phyloP scores from a whole-genome alignment of 73 alveolate species.

The Blepharisma stoltei region DNA sequence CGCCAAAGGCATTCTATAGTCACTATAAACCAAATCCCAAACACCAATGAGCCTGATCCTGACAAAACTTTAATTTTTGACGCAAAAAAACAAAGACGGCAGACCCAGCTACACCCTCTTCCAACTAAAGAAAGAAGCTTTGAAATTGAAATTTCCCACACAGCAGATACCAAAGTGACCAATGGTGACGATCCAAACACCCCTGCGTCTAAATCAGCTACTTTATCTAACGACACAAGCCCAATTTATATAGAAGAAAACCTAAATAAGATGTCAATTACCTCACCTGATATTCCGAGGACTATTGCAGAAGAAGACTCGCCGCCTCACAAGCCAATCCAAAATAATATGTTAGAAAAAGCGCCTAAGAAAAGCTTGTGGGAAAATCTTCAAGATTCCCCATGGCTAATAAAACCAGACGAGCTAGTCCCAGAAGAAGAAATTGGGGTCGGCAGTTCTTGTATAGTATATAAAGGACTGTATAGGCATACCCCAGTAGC shows the following conservation, averaged over 20 bases:
- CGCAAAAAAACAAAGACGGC: too few species aligned
- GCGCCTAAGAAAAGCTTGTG: not conserved
- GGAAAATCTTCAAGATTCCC: not conserved
- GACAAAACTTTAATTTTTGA: too few species aligned
- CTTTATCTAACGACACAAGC: too few species aligned
- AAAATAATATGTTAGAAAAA: not conserved
- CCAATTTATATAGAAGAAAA: too few species aligned
- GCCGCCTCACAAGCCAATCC: not conserved
- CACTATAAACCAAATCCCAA: not conserved
- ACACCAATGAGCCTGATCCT: not conserved
- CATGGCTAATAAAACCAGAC: not conserved
- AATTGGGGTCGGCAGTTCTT: conserved; percentile 91
- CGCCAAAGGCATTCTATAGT: not conserved
- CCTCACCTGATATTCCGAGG: not conserved
- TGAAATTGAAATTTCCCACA: too few species aligned
- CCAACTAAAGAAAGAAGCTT: too few species aligned
- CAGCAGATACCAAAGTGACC: too few species aligned
- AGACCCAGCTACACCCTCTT: too few species aligned
- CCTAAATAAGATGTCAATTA: not conserved
- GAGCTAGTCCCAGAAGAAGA: not conserved
- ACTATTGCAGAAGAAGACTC: not conserved
- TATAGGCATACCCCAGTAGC: conserved; percentile 97
- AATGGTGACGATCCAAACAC: too few species aligned
- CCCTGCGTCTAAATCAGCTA: too few species aligned
- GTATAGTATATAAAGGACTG: conserved; percentile 88